A percentile compares a stretch with the other conserved stretches of the same genome.
Conservation (phyloP, 164 flowering plant species). For the Akebia trifoliata region DNA sequence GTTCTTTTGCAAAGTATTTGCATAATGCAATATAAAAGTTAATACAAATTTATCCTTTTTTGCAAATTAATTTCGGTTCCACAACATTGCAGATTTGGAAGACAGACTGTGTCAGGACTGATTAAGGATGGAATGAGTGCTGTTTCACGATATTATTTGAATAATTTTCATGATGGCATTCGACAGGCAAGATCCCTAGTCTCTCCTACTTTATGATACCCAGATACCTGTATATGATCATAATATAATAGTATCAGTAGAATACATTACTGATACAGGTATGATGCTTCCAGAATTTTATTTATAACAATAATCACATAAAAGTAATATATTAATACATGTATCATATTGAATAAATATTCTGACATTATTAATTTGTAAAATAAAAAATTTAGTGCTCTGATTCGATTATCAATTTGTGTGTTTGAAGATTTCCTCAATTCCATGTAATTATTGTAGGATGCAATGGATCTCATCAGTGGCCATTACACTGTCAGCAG, state of each 20-base stretch:
- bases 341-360: no score
- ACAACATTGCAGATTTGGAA: constrained; percentile 65
- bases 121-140: constrained; percentile 95
- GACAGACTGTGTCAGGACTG: constrained; percentile 68
- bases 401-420: background rate
- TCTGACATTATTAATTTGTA: no score
- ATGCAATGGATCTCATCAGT: constrained; percentile 90
- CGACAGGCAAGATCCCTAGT: constrained; percentile 58
- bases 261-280: no score
- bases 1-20: background rate
- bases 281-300: no score
- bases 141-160: constrained; percentile 79
- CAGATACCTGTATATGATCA: no score
- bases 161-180: constrained; percentile 90
- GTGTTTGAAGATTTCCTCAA: background rate
- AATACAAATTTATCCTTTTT: background rate
- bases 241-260: no score
- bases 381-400: background rate
- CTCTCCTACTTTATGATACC: background rate
- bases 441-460: constrained; percentile 46
- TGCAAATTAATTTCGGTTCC: constrained; percentile 4
- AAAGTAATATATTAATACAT: no score
- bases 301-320: no score
- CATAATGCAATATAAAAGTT: background rate
- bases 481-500: constrained; percentile 66